Conservation (phyloP, 2,329 filamentous ascomycete species). For the Clonostachys solani region DNA sequence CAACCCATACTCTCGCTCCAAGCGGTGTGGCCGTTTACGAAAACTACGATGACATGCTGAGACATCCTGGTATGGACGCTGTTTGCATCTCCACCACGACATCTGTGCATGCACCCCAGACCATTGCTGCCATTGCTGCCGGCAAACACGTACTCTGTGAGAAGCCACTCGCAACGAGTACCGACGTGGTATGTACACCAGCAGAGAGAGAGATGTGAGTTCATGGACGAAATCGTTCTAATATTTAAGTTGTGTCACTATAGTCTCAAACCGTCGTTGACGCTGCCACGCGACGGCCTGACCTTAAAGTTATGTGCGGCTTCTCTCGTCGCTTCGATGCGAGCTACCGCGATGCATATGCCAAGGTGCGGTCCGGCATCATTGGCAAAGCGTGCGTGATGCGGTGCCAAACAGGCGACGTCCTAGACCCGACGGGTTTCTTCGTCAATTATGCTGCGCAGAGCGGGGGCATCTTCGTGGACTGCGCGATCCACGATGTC, state of each 20-base stretch:
- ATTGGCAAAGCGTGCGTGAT: conserved; percentile 60
- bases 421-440: conserved; percentile 61
- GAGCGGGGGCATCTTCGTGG: conserved; percentile 66
- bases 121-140: conserved; percentile 49
- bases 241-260: too few species aligned
- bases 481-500: conserved; percentile 69
- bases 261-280: conserved; percentile 57
- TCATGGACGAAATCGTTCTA: not conserved
- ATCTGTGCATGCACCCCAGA: conserved; percentile 52
- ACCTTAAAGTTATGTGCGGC: conserved; percentile 57
- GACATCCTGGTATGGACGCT: conserved; percentile 33
- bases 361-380: conserved; percentile 43
- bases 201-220: not conserved
- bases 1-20: conserved; percentile 35
- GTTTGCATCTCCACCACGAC: conserved; percentile 36
- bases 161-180: conserved; percentile 54
- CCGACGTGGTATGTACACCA: conserved; percentile 46
- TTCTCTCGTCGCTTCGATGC: conserved; percentile 50
- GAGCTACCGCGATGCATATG: conserved; percentile 58
- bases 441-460: conserved; percentile 64
- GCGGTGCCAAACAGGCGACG: conserved; percentile 65
- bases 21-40: conserved; percentile 36
- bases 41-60: conserved; percentile 40
- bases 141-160: conserved; percentile 55
- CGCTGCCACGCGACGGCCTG: conserved; percentile 47